These are phyloP conservation scores for Bruguiera gymnorhiza DNA, from an alignment of 345 rosid genomes.

Conservation along the genomic window DNA sequence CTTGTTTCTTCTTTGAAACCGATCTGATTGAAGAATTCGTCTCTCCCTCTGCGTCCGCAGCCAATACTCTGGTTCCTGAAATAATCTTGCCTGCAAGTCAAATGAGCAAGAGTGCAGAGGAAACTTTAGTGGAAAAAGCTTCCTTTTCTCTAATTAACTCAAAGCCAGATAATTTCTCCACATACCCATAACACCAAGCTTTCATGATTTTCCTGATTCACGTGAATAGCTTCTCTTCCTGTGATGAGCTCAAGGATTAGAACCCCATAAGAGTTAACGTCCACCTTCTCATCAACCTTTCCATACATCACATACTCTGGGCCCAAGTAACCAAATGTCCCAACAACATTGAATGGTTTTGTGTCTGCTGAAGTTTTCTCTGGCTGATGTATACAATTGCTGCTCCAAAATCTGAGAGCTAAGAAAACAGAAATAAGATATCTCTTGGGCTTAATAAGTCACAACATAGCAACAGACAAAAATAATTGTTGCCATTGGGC, in stretches of 20 bases:
- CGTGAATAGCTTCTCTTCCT: conserved; percentile 36
- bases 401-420: conserved; percentile 32
- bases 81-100: conserved; percentile 32
- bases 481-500: not conserved
- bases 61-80: conserved; percentile 30
- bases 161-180: not conserved
- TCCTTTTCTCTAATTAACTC: not conserved
- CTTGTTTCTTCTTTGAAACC: conserved; percentile 19
- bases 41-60: conserved; percentile 25
- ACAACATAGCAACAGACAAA: not conserved
- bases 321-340: conserved; percentile 40
- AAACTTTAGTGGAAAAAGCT: not conserved
- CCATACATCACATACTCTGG: conserved; percentile 45
- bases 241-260: conserved; percentile 48
- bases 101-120: not conserved
- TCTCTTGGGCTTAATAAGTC: not conserved
- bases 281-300: conserved; percentile 42
- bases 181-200: conserved; percentile 44
- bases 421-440: not conserved
- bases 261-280: conserved; percentile 45
- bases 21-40: conserved; percentile 18
- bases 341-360: conserved; percentile 27
- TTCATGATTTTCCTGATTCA: conserved; percentile 28
- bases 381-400: conserved; percentile 21
- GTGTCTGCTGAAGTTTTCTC: conserved; percentile 22